Evolutionary conservation across 208 protist genomes (phyloP).

Genomic region (Acanthamoeba quina): DNA sequence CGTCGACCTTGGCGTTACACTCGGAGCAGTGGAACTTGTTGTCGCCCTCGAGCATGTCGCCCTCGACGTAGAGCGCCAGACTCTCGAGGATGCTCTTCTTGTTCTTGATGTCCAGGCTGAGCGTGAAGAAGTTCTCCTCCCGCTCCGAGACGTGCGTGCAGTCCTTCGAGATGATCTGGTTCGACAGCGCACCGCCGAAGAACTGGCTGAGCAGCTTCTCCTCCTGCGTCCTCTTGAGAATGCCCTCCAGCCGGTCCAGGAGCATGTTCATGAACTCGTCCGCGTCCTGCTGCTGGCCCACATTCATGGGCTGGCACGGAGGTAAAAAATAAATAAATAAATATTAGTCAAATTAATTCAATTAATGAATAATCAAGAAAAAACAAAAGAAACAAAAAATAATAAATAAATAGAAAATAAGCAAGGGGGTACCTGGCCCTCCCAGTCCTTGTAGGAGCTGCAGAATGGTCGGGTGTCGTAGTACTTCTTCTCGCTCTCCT

Average conservation of each 20-base stretch:
- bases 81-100: conserved; percentile 84
- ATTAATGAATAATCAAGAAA: too few species aligned
- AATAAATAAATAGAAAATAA: not conserved
- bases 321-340: conserved; percentile 74
- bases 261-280: conserved; percentile 88
- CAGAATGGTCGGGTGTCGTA: conserved; percentile 85
- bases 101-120: conserved; percentile 83
- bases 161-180: conserved; percentile 87
- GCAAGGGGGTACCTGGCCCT: not conserved
- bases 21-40: conserved; percentile 87
- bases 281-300: conserved; percentile 84
- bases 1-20: conserved; percentile 79
- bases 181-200: conserved; percentile 82
- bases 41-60: conserved; percentile 84
- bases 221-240: conserved; percentile 71
- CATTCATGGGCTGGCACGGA: conserved; percentile 67
- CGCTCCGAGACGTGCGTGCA: conserved; percentile 84
- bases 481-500: conserved; percentile 80
- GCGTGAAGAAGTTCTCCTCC: conserved; percentile 82
- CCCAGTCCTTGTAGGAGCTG: conserved; percentile 73
- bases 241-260: conserved; percentile 75
- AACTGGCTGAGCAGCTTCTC: conserved; percentile 81
- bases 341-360: too few species aligned
- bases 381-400: too few species aligned
- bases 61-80: conserved; percentile 84